Base-by-base conservation (phyloP, 257 asterid genomes). In the Solanum sitiens region DNA sequence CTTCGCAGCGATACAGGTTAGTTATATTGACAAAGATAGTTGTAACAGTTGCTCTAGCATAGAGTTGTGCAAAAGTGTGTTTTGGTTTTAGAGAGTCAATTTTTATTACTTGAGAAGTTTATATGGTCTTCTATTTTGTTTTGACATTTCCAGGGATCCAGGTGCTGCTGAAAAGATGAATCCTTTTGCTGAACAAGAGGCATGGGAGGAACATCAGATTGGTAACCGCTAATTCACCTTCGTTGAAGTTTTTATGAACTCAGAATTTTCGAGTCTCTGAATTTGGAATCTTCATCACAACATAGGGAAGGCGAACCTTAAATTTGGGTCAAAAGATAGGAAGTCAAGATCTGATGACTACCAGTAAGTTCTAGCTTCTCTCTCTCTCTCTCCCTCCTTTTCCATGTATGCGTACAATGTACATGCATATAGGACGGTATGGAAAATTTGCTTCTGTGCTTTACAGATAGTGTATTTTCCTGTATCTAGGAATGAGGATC, bases 161-260 rank as follows among this genome's bases (percentile, higher is more conserved):
- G 87, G 89, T 86, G 98, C 97, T 44, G 95, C 89, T 67, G 98
- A 95, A 88, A 97, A 97, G 93, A 97, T 97, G 98, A 95, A 97
- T 89, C 98, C 98, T 9, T 97, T 97, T 92, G 98, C 98, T 21
- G 99, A 97, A 91, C 98, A 97, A 92, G 98, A 97, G 93, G 99
- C 98, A 25, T 97, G 99, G 99, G 99, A 97, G 92, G 98, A 97
- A 9, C 98, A 97, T 91, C 99, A 97, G 94, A 95, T 95, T 72
- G 98, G 98, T 94, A 92, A 85, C 27, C 27, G 84, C 71, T 74
- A 80, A 83, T 65, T 67, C 53, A 68, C 67, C 42, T 16, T 45
- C 32, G 5, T 45, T 63, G 32, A 9, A 45, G 27, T 27, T 27
- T 27, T 47, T 30, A 80, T 45, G 68, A 80, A 18, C 85, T 80